Evolutionary conservation across 2,329 filamentous ascomycete genomes (phyloP).

Genomic region (Penicillium psychrosexuale): DNA sequence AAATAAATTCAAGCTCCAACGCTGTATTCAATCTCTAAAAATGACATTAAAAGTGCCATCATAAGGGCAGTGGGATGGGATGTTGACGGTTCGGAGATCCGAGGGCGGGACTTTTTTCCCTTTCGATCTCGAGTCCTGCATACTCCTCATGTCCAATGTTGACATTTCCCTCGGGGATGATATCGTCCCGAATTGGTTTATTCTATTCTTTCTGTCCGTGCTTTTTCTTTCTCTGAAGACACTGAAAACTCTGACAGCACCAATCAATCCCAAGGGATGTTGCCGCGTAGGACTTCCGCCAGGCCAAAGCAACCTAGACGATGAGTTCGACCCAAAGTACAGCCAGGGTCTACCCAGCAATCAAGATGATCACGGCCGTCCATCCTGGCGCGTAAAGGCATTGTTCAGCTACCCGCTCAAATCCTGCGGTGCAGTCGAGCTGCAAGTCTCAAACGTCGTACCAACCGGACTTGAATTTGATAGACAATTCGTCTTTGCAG

Average conservation of each 20-base stretch:
- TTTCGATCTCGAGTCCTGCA: not conserved
- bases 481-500: slow-evolving; percentile 77
- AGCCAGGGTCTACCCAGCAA: slow-evolving; percentile 33
- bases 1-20: not conserved
- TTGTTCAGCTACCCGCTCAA: slow-evolving; percentile 81
- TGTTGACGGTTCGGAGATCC: slow-evolving; percentile 1
- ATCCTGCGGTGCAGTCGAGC: slow-evolving; percentile 73
- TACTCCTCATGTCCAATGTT: not conserved
- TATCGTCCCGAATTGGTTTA: not conserved
- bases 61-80: not conserved
- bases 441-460: slow-evolving; percentile 62
- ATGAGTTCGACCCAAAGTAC: slow-evolving; percentile 56
- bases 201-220: slow-evolving; percentile 10
- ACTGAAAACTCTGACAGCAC: slow-evolving; percentile 1
- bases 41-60: not conserved
- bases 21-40: not conserved
- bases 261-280: slow-evolving; percentile 46
- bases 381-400: slow-evolving; percentile 58
- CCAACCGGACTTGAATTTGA: slow-evolving; percentile 73
- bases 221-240: slow-evolving; percentile 1
- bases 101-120: not conserved
- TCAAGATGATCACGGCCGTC: slow-evolving; percentile 33
- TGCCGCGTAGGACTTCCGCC: slow-evolving; percentile 49
- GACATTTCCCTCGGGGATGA: not conserved
- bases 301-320: slow-evolving; percentile 51